phyloP scores from a whole-genome alignment of 1,139 yeast genomes.

The Saccharomycopsis hybrid region DNA sequence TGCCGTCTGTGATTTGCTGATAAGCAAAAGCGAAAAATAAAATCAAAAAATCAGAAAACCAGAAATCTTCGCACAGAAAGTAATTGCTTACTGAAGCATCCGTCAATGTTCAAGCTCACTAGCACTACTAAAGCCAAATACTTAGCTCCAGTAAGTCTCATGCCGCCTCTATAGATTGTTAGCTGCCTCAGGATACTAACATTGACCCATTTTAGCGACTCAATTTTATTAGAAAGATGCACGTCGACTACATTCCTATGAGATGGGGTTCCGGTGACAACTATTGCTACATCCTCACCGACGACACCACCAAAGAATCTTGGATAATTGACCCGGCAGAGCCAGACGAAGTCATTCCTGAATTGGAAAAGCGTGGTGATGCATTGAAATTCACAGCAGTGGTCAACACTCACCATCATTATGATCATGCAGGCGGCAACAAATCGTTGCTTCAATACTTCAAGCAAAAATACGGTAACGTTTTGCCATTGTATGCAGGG shows the following conservation, averaged over 20 bases:
- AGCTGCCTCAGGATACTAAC: no score
- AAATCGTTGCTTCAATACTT: constrained; percentile 32
- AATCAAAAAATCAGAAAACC: no score
- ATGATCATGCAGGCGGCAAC: constrained; percentile 93
- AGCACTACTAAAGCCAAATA: no score
- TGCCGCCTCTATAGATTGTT: no score
- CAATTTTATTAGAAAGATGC: constrained; percentile 50
- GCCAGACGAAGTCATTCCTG: constrained; percentile 43
- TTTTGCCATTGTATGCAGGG: constrained; percentile 79
- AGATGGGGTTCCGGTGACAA: constrained; percentile 94
- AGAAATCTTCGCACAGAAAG: no score
- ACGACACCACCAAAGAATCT: constrained; percentile 57
- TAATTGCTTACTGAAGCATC: no score
- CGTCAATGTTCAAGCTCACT: no score
- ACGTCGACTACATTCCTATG: constrained; percentile 77
- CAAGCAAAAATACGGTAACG: constrained; percentile 30
- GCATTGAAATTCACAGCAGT: constrained; percentile 50
- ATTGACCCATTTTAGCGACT: not conserved
- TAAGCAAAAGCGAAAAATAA: no score
- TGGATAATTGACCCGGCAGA: constrained; percentile 94
- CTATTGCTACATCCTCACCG: constrained; percentile 75
- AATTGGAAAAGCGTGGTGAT: constrained; percentile 4
- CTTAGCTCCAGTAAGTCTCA: no score
- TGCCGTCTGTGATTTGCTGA: no score
- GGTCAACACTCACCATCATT: constrained; percentile 93